These are phyloP conservation scores for Pseudofabraea citricarpa DNA, from an alignment of 2,329 filamentous ascomycete genomes.

Conservation along the genomic window DNA sequence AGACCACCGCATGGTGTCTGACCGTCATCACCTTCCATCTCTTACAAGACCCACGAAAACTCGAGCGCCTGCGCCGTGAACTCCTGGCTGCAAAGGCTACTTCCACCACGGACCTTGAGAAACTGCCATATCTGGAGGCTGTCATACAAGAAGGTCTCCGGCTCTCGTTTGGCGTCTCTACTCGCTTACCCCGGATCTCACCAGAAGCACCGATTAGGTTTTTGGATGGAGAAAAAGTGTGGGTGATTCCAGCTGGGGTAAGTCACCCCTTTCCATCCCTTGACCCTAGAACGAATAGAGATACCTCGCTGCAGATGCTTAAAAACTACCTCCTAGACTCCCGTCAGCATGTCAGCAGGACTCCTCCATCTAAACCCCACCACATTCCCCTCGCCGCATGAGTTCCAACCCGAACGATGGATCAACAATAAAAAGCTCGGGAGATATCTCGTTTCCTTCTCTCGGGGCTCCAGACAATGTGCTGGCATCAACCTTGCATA, in stretches of 20 bases:
- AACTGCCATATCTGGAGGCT: constrained; percentile 29
- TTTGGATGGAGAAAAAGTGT: constrained; percentile 18
- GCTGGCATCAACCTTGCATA: constrained; percentile 23
- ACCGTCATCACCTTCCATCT: constrained; percentile 28
- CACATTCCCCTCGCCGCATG: constrained; percentile 28
- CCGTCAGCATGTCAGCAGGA: constrained; percentile 30
- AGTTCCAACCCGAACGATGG: constrained; percentile 33
- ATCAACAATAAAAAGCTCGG: neutral
- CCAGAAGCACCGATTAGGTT: constrained; percentile 27
- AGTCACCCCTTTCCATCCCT: neutral
- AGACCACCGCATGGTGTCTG: constrained; percentile 26
- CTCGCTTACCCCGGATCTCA: constrained; percentile 29
- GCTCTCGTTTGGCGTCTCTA: constrained; percentile 29
- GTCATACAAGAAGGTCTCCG: constrained; percentile 22
- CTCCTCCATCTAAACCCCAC: constrained; percentile 27
- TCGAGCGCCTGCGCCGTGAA: constrained; percentile 26
- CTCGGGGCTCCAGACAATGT: neutral
- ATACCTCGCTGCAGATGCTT: too few species aligned
- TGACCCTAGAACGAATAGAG: too few species aligned
- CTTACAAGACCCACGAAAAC: constrained; percentile 23
- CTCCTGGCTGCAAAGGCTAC: constrained; percentile 16
- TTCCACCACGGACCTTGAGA: constrained; percentile 22
- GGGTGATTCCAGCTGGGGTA: constrained; percentile 27
- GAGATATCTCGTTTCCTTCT: neutral
- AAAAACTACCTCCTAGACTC: constrained; percentile 28